These are phyloP conservation scores for Anethum foeniculum DNA, from an alignment of 140 eudicot genomes.

Conservation along the genomic window DNA sequence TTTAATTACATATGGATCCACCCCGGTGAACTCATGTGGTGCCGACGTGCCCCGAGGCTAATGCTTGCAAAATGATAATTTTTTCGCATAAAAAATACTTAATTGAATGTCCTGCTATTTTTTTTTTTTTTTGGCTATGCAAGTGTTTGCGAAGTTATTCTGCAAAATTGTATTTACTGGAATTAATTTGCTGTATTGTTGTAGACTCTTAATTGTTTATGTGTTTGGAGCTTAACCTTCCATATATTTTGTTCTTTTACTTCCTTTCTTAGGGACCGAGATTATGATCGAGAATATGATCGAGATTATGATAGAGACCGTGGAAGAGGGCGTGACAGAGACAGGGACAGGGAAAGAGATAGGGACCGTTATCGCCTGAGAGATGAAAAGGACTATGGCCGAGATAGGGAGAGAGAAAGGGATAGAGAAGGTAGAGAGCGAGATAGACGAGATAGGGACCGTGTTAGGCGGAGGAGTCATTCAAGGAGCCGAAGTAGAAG, in stretches of 20 bases:
- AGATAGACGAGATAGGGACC: constrained; percentile 68
- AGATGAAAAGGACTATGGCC: constrained; percentile 49
- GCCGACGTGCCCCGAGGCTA: no score
- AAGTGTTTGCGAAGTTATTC: background rate
- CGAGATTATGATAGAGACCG: constrained; percentile 54
- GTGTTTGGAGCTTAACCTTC: background rate
- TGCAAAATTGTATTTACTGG: background rate
- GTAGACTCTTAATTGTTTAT: background rate
- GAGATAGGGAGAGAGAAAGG: constrained; percentile 70
- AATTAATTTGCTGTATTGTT: background rate
- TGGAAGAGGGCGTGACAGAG: constrained; percentile 40
- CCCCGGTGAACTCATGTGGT: no score
- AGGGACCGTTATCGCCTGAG: constrained; percentile 32
- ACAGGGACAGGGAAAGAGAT: constrained; percentile 29
- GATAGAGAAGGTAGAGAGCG: constrained; percentile 56
- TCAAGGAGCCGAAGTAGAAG: constrained; percentile 88
- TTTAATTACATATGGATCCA: no score
- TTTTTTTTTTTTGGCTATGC: background rate
- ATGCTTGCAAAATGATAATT: no score
- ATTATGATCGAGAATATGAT: constrained; percentile 42
- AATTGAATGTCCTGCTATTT: no score
- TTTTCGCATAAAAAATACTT: background rate
- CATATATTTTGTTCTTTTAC: background rate
- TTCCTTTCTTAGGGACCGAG: constrained; percentile 45
- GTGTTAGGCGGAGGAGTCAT: constrained; percentile 75